These are phyloP conservation scores for Alternaria sp. DNA, from an alignment of 2,329 filamentous ascomycete species.

Conservation along the genomic window DNA sequence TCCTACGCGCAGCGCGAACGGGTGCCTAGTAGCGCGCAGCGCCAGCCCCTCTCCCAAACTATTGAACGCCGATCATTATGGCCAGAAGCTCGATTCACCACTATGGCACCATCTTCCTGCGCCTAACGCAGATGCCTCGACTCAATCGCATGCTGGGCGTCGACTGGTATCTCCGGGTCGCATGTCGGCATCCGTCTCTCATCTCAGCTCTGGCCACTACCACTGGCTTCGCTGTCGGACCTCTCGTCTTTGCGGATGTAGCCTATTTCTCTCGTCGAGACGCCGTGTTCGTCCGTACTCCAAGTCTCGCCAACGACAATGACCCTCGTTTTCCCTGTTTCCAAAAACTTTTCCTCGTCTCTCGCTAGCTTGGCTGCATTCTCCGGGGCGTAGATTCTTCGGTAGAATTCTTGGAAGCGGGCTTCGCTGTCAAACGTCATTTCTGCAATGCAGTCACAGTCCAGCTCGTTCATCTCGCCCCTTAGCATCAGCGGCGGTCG, in stretches of 20 bases:
- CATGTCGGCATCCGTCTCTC: not conserved
- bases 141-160: not conserved
- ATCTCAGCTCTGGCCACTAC: conserved; percentile 18
- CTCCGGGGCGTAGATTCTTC: conserved; percentile 28
- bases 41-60: not conserved
- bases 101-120: not conserved
- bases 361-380: conserved; percentile 24
- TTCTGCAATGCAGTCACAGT: conserved; percentile 36
- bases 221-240: conserved; percentile 21
- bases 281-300: conserved; percentile 18
- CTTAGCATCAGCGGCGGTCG: conserved; percentile 28
- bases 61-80: not conserved
- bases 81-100: not conserved
- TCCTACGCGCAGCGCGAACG: not conserved
- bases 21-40: not conserved
- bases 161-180: not conserved
- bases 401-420: conserved; percentile 35
- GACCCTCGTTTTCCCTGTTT: conserved; percentile 23
- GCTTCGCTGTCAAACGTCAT: conserved; percentile 32
- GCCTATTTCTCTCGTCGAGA: conserved; percentile 11
- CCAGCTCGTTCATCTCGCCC: conserved; percentile 29
- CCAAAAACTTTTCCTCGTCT: conserved; percentile 35
- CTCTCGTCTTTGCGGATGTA: conserved; percentile 6
- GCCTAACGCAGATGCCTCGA: not conserved
- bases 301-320: conserved; percentile 38